phyloP scores from a whole-genome alignment of 371 early-diverging fungal species.

The Mortierella sp. region DNA sequence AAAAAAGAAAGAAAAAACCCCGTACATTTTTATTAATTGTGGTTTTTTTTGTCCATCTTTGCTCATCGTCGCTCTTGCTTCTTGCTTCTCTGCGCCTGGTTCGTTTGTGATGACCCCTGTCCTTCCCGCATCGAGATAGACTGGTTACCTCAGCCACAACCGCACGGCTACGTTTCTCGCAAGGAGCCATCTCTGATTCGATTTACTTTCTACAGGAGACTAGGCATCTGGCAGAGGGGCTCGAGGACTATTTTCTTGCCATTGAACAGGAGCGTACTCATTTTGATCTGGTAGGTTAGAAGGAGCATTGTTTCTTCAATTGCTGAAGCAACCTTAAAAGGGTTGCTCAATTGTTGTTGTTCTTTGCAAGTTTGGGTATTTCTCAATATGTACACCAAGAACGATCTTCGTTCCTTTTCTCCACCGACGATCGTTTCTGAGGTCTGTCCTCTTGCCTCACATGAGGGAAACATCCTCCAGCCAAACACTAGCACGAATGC shows the following conservation, averaged over 20 bases:
- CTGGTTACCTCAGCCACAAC: constrained; percentile 28
- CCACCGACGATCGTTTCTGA: not conserved
- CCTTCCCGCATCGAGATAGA: not conserved
- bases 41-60: constrained; percentile 4
- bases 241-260: constrained; percentile 17
- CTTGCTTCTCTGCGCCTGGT: not conserved
- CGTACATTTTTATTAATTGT: not conserved
- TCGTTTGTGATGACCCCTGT: not conserved
- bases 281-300: constrained; percentile 2
- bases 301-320: not conserved
- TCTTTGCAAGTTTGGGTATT: not conserved
- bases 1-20: not conserved
- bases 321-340: not conserved
- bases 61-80: not conserved
- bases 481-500: not conserved
- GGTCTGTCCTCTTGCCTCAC: not conserved
- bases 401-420: not conserved
- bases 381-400: not conserved
- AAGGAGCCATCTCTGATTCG: constrained; percentile 25
- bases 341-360: not conserved
- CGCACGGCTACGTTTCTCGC: constrained; percentile 32
- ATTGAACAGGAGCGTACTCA: constrained; percentile 14
- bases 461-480: not conserved
- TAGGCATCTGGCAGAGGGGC: constrained; percentile 21
- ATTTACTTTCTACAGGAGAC: constrained; percentile 30